Base-by-base conservation (phyloP, 805 yeast species). In the Priceomyces haplophilus region DNA sequence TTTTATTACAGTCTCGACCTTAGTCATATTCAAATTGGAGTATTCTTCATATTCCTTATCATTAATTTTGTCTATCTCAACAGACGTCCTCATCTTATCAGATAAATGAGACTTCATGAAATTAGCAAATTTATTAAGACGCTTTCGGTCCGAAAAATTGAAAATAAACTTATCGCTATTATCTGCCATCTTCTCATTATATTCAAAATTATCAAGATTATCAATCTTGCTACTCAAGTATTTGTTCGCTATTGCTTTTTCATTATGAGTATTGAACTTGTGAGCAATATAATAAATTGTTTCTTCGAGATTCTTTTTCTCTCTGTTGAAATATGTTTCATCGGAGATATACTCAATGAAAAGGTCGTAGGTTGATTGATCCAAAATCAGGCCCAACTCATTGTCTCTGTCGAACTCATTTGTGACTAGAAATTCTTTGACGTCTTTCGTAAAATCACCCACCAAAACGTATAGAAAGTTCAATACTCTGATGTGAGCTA, bases 401-500 rank as follows among this genome's bases (percentile, higher is more conserved):
- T 63, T 79, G 33, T 72, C 70, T 7, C 65, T 67, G 47, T 76
- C 79, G 11, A 76, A 58, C 3, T 72, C 75, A 42, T 73, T 70
- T 18, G 72, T 62, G 6, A 59, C 52, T 42, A 87, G 73, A 48
- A 79, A 82, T 7, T 77, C 80, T 52, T 83, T 82, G 50, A 90
- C 66, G 43, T 79, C 81, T 43, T 76, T 78, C 1, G 86, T 80
- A 51, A 85, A 77, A 37, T 73, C 76, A 11, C 79, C 77, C 7
- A 85, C 69, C 29, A 77, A 64, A 0, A 75, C 71, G 55, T 80
- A 83, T n/a, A 85, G 67, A 2, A 82, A 70, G 61, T 88, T 86
- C 25, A 91, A 63, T 1, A 83, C 74, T 54, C 98, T 75, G 2
- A 89, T 80, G 56, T 84, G 88, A 0, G 95, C 84, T 40, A 89